phyloP scores from a whole-genome alignment of 2,329 filamentous ascomycete genomes.

The Microdochium nivale region DNA sequence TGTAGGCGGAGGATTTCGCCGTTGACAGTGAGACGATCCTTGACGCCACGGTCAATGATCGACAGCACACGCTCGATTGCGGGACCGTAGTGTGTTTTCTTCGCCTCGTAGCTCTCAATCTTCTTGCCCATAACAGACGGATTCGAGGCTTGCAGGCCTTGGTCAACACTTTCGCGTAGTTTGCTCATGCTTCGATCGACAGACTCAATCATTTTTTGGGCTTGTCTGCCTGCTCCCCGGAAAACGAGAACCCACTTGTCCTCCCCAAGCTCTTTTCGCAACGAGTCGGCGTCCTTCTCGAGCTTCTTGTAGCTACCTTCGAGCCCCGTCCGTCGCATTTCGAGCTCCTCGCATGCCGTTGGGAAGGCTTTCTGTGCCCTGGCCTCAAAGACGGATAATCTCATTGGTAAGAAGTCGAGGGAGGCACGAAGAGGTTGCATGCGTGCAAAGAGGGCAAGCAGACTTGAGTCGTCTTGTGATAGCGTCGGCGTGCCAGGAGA shows the following conservation, averaged over 20 bases:
- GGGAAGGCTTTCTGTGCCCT: slow-evolving; percentile 75
- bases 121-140: slow-evolving; percentile 66
- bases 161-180: slow-evolving; percentile 70
- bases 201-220: slow-evolving; percentile 94
- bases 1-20: slow-evolving; percentile 86
- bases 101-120: slow-evolving; percentile 88
- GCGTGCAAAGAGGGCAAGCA: slow-evolving; percentile 83
- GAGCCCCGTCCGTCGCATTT: slow-evolving; percentile 62
- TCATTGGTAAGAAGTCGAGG: slow-evolving; percentile 92
- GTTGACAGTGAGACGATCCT: slow-evolving; percentile 91
- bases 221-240: slow-evolving; percentile 82
- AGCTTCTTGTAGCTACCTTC: slow-evolving; percentile 84
- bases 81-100: slow-evolving; percentile 87
- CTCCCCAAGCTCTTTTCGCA: slow-evolving; percentile 85
- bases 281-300: slow-evolving; percentile 79
- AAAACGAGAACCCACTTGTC: slow-evolving; percentile 96
- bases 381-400: slow-evolving; percentile 75
- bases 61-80: slow-evolving; percentile 85
- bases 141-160: slow-evolving; percentile 64
- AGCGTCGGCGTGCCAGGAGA: slow-evolving; percentile 49
- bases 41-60: slow-evolving; percentile 93
- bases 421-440: slow-evolving; percentile 93
- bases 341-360: slow-evolving; percentile 82
- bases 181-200: slow-evolving; percentile 81
- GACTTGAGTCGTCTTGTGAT: slow-evolving; percentile 74